These are phyloP conservation scores for Arthromyces matolae DNA, from an alignment of 768 basidiomycete genomes.

Conservation along the genomic window DNA sequence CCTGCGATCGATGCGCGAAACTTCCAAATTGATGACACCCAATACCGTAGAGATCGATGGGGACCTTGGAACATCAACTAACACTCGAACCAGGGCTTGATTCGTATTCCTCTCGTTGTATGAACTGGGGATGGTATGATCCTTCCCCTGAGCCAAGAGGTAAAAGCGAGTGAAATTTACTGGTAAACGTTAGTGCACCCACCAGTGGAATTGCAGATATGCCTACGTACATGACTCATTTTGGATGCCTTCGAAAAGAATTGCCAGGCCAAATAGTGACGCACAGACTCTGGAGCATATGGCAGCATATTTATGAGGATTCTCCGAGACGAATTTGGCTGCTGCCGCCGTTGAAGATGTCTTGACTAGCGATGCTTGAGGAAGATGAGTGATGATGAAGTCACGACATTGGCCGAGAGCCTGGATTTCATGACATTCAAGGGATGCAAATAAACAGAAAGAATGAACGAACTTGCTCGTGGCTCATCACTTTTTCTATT, in stretches of 20 bases:
- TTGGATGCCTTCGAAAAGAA: slow-evolving; percentile 63
- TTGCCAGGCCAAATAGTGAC: slow-evolving; percentile 57
- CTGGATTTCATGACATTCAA: too few species aligned
- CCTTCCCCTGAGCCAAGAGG: slow-evolving; percentile 41
- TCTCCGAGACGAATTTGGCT: slow-evolving; percentile 45
- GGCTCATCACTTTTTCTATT: slow-evolving; percentile 63
- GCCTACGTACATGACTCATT: slow-evolving; percentile 43
- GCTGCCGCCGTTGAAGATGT: slow-evolving; percentile 74
- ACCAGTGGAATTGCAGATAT: not conserved
- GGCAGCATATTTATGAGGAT: slow-evolving; percentile 54
- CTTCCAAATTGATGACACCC: slow-evolving; percentile 35
- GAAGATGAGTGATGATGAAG: slow-evolving; percentile 54
- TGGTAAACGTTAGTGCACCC: slow-evolving; percentile 27
- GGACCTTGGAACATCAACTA: slow-evolving; percentile 10
- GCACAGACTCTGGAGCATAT: slow-evolving; percentile 70
- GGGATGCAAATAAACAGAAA: too few species aligned
- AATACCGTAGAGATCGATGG: slow-evolving; percentile 26
- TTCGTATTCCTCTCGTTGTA: slow-evolving; percentile 5
- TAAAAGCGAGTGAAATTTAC: slow-evolving; percentile 73
- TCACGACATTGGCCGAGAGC: slow-evolving; percentile 75
- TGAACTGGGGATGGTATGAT: slow-evolving; percentile 14
- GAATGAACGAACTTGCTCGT: slow-evolving; percentile 75
- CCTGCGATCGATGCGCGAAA: slow-evolving; percentile 60
- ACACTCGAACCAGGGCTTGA: slow-evolving; percentile 32
- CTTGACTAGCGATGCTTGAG: slow-evolving; percentile 47